phyloP scores from a whole-genome alignment of 306 rosid species.

The Acmispon strigosus region DNA sequence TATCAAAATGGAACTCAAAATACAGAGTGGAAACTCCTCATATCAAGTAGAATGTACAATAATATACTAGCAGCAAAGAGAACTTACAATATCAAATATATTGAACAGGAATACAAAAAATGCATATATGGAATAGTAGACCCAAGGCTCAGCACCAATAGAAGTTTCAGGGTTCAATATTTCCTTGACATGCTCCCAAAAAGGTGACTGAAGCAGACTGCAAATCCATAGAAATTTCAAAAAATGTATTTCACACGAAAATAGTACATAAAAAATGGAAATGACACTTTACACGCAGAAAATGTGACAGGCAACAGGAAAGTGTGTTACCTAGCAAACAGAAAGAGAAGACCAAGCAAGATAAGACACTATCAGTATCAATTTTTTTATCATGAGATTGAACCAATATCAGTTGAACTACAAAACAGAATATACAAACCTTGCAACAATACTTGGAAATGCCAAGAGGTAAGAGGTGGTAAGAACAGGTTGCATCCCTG shows the following conservation, averaged over 20 bases:
- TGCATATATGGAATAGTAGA: conserved; percentile 82
- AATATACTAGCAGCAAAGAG: conserved; percentile 8
- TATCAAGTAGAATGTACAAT: conserved; percentile 7
- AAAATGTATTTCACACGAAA: conserved; percentile 14
- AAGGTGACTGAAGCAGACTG: conserved; percentile 81
- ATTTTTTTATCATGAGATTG: background rate
- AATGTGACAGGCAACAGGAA: background rate
- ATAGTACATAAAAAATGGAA: background rate
- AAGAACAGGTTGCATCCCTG: conserved; percentile 99
- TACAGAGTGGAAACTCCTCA: background rate
- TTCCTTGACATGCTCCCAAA: conserved; percentile 87
- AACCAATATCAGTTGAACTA: conserved; percentile 1
- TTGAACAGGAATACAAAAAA: conserved; percentile 90
- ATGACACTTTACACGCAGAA: background rate
- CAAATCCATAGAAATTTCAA: conserved; percentile 25
- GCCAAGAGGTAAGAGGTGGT: conserved; percentile 94
- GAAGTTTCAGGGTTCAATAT: conserved; percentile 85
- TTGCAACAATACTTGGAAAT: conserved; percentile 77
- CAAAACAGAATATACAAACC: conserved; percentile 36
- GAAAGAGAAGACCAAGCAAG: background rate
- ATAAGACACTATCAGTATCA: background rate
- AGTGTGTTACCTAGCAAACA: background rate
- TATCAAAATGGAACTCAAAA: conserved; percentile 6
- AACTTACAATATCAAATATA: conserved; percentile 94
- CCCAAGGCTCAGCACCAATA: conserved; percentile 94